Conservation (phyloP, 495 filamentous ascomycete species). For the Thozetella sp. region DNA sequence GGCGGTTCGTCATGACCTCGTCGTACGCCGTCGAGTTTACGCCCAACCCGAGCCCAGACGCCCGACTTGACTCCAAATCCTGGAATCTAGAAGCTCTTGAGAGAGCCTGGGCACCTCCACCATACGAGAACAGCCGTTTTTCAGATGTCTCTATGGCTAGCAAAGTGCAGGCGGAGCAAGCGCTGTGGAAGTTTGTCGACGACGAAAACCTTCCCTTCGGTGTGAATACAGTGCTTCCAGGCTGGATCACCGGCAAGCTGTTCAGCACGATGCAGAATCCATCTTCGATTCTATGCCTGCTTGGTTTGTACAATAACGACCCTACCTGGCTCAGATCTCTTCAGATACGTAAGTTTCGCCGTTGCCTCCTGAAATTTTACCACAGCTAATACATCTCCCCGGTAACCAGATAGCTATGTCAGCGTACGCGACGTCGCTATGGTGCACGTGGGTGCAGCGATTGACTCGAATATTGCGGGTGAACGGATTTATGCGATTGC, state of each 20-base stretch:
- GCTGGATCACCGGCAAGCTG: background rate
- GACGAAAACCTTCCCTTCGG: conserved; percentile 16
- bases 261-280: background rate
- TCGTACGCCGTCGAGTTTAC: background rate
- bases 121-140: background rate
- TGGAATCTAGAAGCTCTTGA: background rate
- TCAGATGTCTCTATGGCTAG: conserved; percentile 17
- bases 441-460: conserved; percentile 40
- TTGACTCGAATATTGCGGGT: conserved; percentile 30
- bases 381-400: background rate
- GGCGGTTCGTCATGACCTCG: background rate
- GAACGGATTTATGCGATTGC: conserved; percentile 48
- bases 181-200: conserved; percentile 24
- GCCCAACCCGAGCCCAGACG: background rate
- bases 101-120: background rate
- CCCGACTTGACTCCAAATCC: background rate
- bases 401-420: conserved; percentile 22
- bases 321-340: background rate
- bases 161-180: conserved; percentile 24
- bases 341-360: background rate
- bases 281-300: background rate
- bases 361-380: background rate
- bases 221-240: conserved; percentile 6
- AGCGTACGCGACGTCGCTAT: conserved; percentile 46
- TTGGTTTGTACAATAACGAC: background rate